Percentiles rank a stretch among this genome's conserved stretches.
Evolutionary conservation across 768 basidiomycete species (phyloP).

Genomic region (Astraeus odoratus): DNA sequence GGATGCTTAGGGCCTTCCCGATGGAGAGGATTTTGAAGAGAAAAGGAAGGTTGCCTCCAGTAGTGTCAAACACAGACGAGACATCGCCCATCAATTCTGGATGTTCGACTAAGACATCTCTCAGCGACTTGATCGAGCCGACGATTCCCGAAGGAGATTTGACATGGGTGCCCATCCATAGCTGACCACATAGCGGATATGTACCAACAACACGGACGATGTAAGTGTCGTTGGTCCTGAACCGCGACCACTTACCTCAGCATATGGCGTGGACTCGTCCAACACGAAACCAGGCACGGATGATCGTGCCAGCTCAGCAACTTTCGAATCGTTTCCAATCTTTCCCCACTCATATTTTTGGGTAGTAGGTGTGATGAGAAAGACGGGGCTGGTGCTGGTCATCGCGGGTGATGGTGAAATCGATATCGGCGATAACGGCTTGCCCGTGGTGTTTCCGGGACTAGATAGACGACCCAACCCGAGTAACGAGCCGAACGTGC

Average conservation of each 20-base stretch:
- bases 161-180: constrained; percentile 99
- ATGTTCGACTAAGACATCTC: constrained; percentile 55
- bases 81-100: constrained; percentile 67
- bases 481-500: no score
- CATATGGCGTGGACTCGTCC: constrained; percentile 74
- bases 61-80: constrained; percentile 45
- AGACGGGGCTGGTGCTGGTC: constrained; percentile 38
- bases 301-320: constrained; percentile 74
- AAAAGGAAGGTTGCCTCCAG: constrained; percentile 74
- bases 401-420: constrained; percentile 10
- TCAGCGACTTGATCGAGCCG: constrained; percentile 44
- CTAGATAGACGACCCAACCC: background rate
- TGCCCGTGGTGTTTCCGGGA: background rate
- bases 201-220: background rate
- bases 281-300: constrained; percentile 58
- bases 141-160: constrained; percentile 54
- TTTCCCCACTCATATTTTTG: constrained; percentile 98
- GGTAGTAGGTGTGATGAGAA: constrained; percentile 76
- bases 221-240: no score
- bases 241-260: constrained; percentile 69
- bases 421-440: background rate
- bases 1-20: constrained; percentile 83
- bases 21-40: constrained; percentile 91
- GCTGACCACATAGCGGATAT: constrained; percentile 42
- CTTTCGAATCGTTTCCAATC: constrained; percentile 70